phyloP scores from a whole-genome alignment of 179 eudicot species.

The Actinidia arguta region DNA sequence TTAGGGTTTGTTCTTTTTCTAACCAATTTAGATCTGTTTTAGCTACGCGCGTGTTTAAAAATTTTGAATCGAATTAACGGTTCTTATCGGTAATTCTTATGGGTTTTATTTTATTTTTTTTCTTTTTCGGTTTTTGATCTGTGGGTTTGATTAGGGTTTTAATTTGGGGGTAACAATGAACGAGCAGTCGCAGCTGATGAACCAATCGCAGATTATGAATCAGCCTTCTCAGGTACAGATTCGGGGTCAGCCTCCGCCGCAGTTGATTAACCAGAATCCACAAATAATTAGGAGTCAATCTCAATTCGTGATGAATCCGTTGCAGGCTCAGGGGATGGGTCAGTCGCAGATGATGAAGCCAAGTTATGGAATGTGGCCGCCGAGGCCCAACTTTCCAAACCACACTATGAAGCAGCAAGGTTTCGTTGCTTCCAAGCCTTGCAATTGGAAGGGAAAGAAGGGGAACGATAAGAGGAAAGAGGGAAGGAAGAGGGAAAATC shows the following conservation, averaged over 20 bases:
- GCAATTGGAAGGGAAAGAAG: conserved; percentile 82
- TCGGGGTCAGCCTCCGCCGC: conserved; percentile 33
- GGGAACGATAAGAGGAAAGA: conserved; percentile 63
- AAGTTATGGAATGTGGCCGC: conserved; percentile 69
- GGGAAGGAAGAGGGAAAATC: conserved; percentile 40
- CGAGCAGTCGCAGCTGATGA: conserved; percentile 57
- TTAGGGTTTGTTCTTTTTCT: background rate
- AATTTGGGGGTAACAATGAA: conserved; percentile 34
- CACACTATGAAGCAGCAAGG: conserved; percentile 45
- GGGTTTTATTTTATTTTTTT: no score
- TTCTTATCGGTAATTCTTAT: conserved; percentile 4
- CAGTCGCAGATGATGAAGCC: conserved; percentile 49
- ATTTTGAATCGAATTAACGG: background rate
- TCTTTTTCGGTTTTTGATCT: background rate
- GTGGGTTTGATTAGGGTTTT: conserved; percentile 12
- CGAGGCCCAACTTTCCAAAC: conserved; percentile 45
- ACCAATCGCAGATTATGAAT: conserved; percentile 19
- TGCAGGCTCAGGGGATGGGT: conserved; percentile 33
- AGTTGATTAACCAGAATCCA: conserved; percentile 20
- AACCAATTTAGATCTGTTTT: background rate
- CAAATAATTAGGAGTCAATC: conserved; percentile 33
- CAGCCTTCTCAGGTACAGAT: conserved; percentile 17
- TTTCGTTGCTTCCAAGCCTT: conserved; percentile 38
- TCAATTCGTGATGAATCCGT: conserved; percentile 41
- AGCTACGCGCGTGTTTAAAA: background rate